Base-by-base conservation (phyloP, 345 rosid species). In the Eucalyptus leucophloia region DNA sequence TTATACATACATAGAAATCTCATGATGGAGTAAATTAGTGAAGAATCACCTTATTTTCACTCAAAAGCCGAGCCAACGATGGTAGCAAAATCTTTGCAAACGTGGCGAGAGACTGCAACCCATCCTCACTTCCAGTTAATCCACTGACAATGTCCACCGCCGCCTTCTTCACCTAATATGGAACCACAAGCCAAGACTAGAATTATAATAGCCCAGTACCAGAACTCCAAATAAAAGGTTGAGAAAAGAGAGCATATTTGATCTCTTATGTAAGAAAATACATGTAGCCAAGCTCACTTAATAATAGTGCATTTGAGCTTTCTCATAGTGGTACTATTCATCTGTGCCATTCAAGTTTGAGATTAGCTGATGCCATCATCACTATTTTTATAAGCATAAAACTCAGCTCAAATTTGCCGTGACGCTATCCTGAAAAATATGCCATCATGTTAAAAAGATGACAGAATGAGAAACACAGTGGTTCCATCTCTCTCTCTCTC, bases 91-190 rank as follows among this genome's bases (percentile, higher is more conserved):
- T 89, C 86, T 92, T 87, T 8, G 97, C 93, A 90, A 95, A 91
- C 30, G 89, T 89, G 37, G 94, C 92, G 21, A 98, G 98, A 87
- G 99, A 94, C 87, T 92, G 93, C 88, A 95, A 89, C 49, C 98
- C 98, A 88, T 98, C 98, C 47, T 98, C 96, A 1, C 97, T 97
- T 16, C 99, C 99, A 37, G 98, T 96, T 92, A 97, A 93, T 62
- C 96, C 98, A 83, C 96, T 92, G 89, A 95, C 98, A 72, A 96
- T 95, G 89, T 94, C 97, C 77, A 96, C 96, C 15, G 99, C 98
- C 21, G 96, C 98, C 93, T 98, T 96, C 95, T 94, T 95, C 93
- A 96, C 95, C 99, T 96, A 86, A 58, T 9, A 53, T 37, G 16
- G 37, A 40, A 89, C 47, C 62, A 86, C 62, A 40, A 58, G 30